Evolutionary conservation across 305 asterid genomes (phyloP), one percentile per base, ranked within the genome.

Genomic region (Stenogyne calaminthoides): DNA sequence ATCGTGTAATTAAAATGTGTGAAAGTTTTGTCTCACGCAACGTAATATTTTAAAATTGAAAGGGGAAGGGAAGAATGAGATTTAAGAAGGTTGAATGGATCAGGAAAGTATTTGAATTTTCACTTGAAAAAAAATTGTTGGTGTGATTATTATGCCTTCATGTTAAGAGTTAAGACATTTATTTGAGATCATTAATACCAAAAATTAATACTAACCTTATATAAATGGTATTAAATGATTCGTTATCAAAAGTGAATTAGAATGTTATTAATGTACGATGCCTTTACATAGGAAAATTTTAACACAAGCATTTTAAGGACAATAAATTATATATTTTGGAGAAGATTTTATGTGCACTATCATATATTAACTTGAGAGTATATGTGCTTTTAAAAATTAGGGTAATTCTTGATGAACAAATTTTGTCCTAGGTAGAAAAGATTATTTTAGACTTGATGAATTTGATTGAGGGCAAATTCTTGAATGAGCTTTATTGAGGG

Each of bases 21-120:
- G 0, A 51, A 9, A 11, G 27, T 52, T 15, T 40, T 55, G 77
- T 65, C 54, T 56, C 39, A 55, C 66, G 71, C 66, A 52, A 36
- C 71, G 52, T 63, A 11, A 39, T 51, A 63, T 29, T 12, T 55
- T 74, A 15, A 56, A 56, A 65, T 7, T 16, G 5, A 9, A n/a
- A 34, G 51, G 67, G 60, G 71, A 12, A 18, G 67, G 60, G 71
- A 12, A 18, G 2, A 9, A 20, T 32, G 57, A 8, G 9, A 9
- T 39, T 0, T 4, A 47, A 61, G 5, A 19, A 9, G 9, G 25
- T 15, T 27, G 25, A 39, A 70, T 7, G 9, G 32, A 40, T 55
- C 11, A 68, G 7, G 11, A 25, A 32, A 42, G 9, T 36, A 55
- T 9, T 55, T 19, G 34, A 22, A 1, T 47, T 47, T 47, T 47